phyloP scores from a whole-genome alignment of 192 early-diverging fungal genomes.

The Gigaspora rosea region DNA sequence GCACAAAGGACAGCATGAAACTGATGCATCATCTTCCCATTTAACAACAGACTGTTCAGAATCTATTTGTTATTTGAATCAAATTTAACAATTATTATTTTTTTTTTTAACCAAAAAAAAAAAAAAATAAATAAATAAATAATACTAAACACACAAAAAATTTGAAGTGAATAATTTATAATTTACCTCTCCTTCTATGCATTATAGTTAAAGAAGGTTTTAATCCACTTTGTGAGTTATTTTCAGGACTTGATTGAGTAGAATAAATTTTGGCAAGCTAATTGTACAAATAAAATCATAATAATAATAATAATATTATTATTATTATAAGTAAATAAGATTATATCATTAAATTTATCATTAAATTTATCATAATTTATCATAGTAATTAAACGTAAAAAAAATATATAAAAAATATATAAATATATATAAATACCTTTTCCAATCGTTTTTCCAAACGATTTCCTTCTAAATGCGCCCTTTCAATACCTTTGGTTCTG shows the following conservation, averaged over 20 bases:
- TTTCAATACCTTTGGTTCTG: slow-evolving; percentile 55
- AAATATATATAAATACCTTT: slow-evolving; percentile 47
- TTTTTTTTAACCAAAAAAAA: neutral
- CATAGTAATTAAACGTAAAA: too few relatives aligned
- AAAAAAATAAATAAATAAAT: neutral
- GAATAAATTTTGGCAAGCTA: slow-evolving; percentile 35
- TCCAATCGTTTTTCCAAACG: slow-evolving; percentile 74
- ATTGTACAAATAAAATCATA: neutral
- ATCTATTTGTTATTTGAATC: slow-evolving; percentile 26
- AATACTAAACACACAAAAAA: neutral
- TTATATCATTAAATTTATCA: too few relatives aligned
- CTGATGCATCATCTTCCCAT: slow-evolving; percentile 53
- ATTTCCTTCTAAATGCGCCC: slow-evolving; percentile 68
- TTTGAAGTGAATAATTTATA: neutral
- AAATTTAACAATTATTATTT: neutral
- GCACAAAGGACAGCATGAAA: slow-evolving; percentile 44
- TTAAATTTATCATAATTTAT: too few relatives aligned
- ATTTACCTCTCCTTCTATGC: slow-evolving; percentile 43
- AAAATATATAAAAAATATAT: too few relatives aligned
- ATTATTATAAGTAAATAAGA: slow-evolving; percentile 2
- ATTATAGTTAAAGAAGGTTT: slow-evolving; percentile 39
- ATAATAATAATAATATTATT: neutral
- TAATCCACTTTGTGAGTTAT: slow-evolving; percentile 37
- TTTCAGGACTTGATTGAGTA: slow-evolving; percentile 30
- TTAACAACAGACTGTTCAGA: slow-evolving; percentile 46